Evolutionary conservation across 768 basidiomycete species (phyloP), one percentile per base, ranked within the genome.

Genomic region (Psilocybe azurescens): DNA sequence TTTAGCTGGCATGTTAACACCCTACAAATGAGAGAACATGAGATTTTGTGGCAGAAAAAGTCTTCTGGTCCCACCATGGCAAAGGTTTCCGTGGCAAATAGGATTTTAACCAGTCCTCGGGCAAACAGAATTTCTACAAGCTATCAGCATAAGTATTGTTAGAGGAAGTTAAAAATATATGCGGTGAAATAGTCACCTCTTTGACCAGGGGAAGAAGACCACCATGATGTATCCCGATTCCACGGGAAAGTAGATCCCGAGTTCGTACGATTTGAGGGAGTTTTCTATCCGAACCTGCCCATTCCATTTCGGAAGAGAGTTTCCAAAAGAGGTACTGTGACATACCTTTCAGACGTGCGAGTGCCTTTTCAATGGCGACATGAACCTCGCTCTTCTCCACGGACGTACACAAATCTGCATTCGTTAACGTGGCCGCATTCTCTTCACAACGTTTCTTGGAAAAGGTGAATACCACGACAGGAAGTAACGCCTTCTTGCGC

Each of bases 21-120:
- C 97, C 96, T 98, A 38, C 13, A 61, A 32, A 6, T 38, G n/a
- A 16, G 53, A 3, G 46, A 24, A 24, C 24, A 24, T 41, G 14
- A 50, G 62, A 61, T 33, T 11, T n/a, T 9, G 13, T 18, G 39
- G 33, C 10, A 41, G 28, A 4, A 39, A 32, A 11, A 36, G 5
- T 20, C 5, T 18, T 16, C n/a, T 49, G 11, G 4, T 56, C n/a
- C 70, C 81, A 95, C 96, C 97, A 99, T 99, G 0, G 97, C 97
- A 73, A 99, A 99, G 0, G 97, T 99, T 77, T 99, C 97, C 4
- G 97, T 99, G 1, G 97, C 97, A 72, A 99, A 99, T 6, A 99
- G 78, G 20, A 97, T 87, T 75, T 98, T 99, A 63, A 99, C 96
- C 53, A 99, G 79, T 16, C 97, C 97, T 48, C 95, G 87, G 8